Conservation (phyloP, 2,329 filamentous ascomycete genomes). For the Mycosphaerella sp. region DNA sequence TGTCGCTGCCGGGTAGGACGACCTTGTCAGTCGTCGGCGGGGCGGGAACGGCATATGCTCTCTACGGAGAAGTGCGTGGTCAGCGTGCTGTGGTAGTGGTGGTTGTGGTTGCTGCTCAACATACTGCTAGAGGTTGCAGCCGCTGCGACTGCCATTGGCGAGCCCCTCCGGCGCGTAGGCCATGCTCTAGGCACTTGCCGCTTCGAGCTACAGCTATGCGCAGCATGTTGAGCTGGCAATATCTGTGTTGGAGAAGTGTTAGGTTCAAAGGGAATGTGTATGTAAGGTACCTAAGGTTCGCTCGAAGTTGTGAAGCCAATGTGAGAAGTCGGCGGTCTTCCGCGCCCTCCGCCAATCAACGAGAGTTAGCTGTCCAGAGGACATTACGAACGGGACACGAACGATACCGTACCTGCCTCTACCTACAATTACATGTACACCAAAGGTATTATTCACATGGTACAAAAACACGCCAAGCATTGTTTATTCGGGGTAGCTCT, state of each 20-base stretch:
- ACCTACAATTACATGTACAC: too few relatives aligned
- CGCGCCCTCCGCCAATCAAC: too few relatives aligned
- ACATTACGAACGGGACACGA: too few relatives aligned
- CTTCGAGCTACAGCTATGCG: conserved; percentile 21
- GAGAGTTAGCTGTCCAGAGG: too few relatives aligned
- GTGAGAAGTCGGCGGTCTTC: too few relatives aligned
- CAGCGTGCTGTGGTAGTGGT: background rate
- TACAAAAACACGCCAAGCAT: too few relatives aligned
- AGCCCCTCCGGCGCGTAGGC: conserved; percentile 8
- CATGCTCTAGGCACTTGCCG: conserved; percentile 3
- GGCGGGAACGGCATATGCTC: conserved; percentile 27
- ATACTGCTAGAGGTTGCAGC: conserved; percentile 2
- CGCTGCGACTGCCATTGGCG: conserved; percentile 19
- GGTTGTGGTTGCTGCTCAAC: background rate
- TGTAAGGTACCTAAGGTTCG: background rate
- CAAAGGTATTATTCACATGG: too few relatives aligned
- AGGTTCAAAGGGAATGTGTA: background rate
- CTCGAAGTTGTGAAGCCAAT: background rate
- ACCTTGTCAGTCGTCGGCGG: conserved; percentile 28
- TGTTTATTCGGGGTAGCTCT: background rate
- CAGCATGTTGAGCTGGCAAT: conserved; percentile 16
- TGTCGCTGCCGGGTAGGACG: conserved; percentile 32
- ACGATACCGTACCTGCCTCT: too few relatives aligned
- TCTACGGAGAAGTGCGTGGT: conserved; percentile 14
- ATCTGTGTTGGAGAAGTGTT: background rate